Percentiles rank a stretch among this genome's conserved stretches.
Evolutionary conservation across 306 rosid genomes (phyloP).

Genomic region (Carpinus viminea): DNA sequence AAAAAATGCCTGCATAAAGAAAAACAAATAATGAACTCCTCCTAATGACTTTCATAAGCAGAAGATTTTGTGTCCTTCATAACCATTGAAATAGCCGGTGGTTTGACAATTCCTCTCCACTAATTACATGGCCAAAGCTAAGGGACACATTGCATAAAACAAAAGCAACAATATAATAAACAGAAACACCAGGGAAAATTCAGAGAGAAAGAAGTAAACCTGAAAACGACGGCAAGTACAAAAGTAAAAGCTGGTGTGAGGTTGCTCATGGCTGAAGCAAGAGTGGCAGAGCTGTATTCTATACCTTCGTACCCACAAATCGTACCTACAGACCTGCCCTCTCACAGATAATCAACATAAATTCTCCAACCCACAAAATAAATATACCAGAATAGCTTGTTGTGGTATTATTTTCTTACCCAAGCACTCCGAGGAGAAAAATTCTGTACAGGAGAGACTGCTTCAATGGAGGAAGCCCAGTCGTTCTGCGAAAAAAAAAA

Average conservation of each 20-base stretch:
- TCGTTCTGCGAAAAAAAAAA: constrained; percentile 31
- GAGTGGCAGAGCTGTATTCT: constrained; percentile 49
- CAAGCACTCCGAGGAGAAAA: constrained; percentile 42
- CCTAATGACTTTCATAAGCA: background rate
- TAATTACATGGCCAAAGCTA: background rate
- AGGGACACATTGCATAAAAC: background rate
- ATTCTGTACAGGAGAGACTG: constrained; percentile 30
- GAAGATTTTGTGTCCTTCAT: background rate
- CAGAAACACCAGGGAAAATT: background rate
- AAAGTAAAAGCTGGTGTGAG: constrained; percentile 58
- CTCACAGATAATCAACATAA: background rate
- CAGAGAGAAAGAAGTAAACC: constrained; percentile 27
- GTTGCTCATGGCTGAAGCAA: constrained; percentile 42
- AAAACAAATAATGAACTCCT: background rate
- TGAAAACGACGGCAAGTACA: constrained; percentile 53
- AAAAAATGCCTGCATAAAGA: background rate
- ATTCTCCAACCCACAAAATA: background rate
- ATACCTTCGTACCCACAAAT: constrained; percentile 47
- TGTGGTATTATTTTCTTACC: constrained; percentile 32
- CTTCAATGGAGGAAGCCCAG: constrained; percentile 47
- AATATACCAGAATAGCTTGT: background rate
- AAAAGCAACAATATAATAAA: background rate
- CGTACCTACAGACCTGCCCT: constrained; percentile 33
- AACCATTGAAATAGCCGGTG: background rate
- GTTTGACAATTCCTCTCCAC: background rate